phyloP scores from a whole-genome alignment of 768 basidiomycete genomes.

The Rhodotorula sphaerocarpa region DNA sequence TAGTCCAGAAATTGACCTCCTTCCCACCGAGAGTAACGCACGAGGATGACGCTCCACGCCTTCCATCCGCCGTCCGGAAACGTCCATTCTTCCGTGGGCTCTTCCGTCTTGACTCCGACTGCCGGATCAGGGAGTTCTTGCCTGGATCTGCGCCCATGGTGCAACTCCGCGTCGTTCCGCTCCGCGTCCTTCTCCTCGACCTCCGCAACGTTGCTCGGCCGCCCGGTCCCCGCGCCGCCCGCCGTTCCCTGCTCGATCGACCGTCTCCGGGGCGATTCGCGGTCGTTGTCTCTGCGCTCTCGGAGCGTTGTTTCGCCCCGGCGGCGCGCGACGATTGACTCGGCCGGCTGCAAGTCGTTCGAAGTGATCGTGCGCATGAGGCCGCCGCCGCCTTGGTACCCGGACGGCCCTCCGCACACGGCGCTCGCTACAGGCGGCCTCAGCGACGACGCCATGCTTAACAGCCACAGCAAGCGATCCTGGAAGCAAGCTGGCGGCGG shows the following conservation, averaged over 20 bases:
- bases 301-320: conserved; percentile 8
- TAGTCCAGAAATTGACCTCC: neutral
- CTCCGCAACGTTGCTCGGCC: neutral
- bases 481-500: no score
- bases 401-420: neutral
- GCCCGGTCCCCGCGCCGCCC: neutral
- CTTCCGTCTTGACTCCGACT: conserved; percentile 5
- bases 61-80: conserved; percentile 26
- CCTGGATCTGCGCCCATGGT: no score
- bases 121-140: no score
- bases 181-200: neutral
- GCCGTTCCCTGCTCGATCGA: neutral
- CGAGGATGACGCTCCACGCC: conserved; percentile 28
- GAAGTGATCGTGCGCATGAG: conserved; percentile 5
- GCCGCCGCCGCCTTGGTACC: conserved; percentile 12
- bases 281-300: neutral
- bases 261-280: no score
- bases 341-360: conserved; percentile 4
- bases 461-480: no score
- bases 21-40: neutral
- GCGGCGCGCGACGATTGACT: conserved; percentile 10
- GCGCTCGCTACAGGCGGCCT: no score
- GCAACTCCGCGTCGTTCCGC: no score
- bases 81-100: conserved; percentile 15
- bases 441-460: no score